Base-by-base conservation (phyloP, 768 basidiomycete genomes). In the Russula lepida region DNA sequence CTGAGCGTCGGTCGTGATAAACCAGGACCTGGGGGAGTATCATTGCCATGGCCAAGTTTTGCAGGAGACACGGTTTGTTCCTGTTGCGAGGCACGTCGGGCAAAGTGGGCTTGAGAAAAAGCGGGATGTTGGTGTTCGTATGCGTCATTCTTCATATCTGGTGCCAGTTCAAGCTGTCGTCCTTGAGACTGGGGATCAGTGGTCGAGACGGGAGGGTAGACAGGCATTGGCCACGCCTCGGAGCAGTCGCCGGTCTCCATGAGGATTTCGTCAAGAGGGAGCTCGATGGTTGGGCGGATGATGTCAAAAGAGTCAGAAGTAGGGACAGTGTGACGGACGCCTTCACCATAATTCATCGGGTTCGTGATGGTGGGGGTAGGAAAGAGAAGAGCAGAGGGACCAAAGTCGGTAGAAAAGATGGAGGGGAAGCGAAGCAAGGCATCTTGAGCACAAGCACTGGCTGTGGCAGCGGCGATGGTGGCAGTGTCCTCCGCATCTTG, bases 221-320 rank as follows among this genome's bases (percentile, higher is more conserved):
- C 63, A 21, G 58, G 59, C 8, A 65, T 35, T 33, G 67, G 67
- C 73, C 73, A 73, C 54, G 70, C 64, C 54, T 71, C 66, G 37
- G 73, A 68, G 59, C 70, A 73, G 72, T 71, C 72, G 28, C 49
- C 53, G 37, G 68, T 57, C 62, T 71, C 83, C 67, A 79, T 77
- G 62, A 92, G 80, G 60, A 92, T 78, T 63, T 93, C 89, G 66
- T 93, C 89, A n/a, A 92, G 80, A 5, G 87, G 85, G 28, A 92
- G 82, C 70, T 92, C 89, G 68, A 92, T 91, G 46, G 91, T 92
- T 0, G 89, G 91, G 12, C 89, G 83, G 23, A 73, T 71, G 63
- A 92, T 83, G 71, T 79, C 79, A 68, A 89, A 81, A 35, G 78
- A 74, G 59, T 83, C 79, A 25, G 80, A 75, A 59, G 70, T 69